Evolutionary conservation across 345 rosid species (phyloP).

Genomic region (Linum trigynum): DNA sequence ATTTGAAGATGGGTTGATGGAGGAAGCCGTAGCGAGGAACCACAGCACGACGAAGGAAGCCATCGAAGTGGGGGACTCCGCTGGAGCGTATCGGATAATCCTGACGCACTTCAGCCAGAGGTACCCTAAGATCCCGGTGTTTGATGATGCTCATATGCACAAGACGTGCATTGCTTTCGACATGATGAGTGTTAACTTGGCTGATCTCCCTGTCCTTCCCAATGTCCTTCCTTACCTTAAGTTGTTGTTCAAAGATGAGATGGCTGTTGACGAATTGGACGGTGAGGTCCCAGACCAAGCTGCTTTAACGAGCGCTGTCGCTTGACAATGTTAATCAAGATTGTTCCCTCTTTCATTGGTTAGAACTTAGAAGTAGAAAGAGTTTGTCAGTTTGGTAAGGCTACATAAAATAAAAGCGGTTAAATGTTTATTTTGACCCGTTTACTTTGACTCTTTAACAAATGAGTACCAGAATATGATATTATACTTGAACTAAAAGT

Average conservation of each 20-base stretch:
- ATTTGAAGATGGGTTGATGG: constrained; percentile 80
- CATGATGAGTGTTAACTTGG: constrained; percentile 85
- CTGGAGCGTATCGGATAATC: constrained; percentile 62
- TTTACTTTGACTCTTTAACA: too few relatives aligned
- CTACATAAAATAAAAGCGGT: too few relatives aligned
- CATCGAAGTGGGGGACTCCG: constrained; percentile 53
- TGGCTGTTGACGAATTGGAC: constrained; percentile 50
- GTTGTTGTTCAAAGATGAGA: constrained; percentile 65
- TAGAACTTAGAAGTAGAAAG: too few relatives aligned
- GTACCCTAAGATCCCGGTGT: constrained; percentile 80
- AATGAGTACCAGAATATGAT: too few relatives aligned
- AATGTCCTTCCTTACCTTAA: constrained; percentile 70
- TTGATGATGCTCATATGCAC: constrained; percentile 71
- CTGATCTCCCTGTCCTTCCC: constrained; percentile 74
- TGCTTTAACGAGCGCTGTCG: constrained; percentile 2
- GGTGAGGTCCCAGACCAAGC: constrained; percentile 18
- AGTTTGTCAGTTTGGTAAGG: too few relatives aligned
- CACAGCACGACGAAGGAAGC: constrained; percentile 98
- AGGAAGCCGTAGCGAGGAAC: constrained; percentile 79
- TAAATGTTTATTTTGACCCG: too few relatives aligned
- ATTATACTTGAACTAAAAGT: too few relatives aligned
- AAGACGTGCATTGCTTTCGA: constrained; percentile 88
- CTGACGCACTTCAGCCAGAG: constrained; percentile 98
- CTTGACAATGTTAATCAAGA: too few relatives aligned
- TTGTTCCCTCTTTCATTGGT: too few relatives aligned